Base-by-base conservation (phyloP, 441 rosid genomes). In the Breynia disticha region DNA sequence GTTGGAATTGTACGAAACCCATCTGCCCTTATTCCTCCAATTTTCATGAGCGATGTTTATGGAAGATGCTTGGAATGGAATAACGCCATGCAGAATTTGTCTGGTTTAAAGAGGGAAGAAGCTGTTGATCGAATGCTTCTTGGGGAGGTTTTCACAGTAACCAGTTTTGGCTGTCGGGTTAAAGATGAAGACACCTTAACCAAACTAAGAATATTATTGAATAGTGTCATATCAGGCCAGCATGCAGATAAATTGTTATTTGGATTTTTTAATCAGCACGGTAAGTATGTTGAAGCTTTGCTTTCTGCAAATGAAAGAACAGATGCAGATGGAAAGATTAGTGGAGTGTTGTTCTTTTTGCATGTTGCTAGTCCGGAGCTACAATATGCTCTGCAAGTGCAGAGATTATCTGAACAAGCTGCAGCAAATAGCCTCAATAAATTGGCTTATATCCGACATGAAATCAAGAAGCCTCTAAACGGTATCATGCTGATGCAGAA, bases 31-130 rank as follows among this genome's bases (percentile, higher is more conserved):
- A 89, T 89, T 67, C 95, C 95, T 44, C 97, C 97, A 2, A 79
- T 89, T 56, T 86, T 89, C 67, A 75, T 83, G 84, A 70, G 73
- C 7, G 78, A 76, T 61, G 86, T 77, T 69, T 54, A 66, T 47
- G 97, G 97, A 12, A 64, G 61, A 49, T 86, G 95, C 86, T 59
- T 61, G 60, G 95, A 89, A 67, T 89, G 95, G 95, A 89, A 83
- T 56, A 62, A 75, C 38, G 93, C 93, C 15, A 89, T 89, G 95
- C 78, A 83, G 71, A 84, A 67, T 66, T 66, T 89, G 46, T 77
- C 97, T 44, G 90, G 95, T 55, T 56, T 80, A 70, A 83, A 76
- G 73, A 77, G 87, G 66, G 97, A 86, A 59, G 86, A 82, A 48
- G 86, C 71, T 46, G 52, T 63, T 41, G 74, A 71, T 19, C 76